Evolutionary conservation across 345 rosid genomes (phyloP).

Genomic region (Schrenkiella parvula): DNA sequence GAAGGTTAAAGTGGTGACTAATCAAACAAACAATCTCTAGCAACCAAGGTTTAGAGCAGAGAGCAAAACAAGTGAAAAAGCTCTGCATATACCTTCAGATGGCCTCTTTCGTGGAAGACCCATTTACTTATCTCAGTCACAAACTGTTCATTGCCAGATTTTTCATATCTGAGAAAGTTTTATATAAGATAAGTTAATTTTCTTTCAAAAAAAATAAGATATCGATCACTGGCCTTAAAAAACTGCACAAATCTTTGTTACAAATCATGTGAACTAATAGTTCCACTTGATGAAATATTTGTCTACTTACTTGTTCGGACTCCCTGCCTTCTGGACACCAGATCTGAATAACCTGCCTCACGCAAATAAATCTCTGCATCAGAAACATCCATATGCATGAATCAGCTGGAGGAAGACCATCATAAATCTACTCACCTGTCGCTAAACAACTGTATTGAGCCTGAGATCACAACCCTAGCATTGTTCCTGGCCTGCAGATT

Average conservation of each 20-base stretch:
- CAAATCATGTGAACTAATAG: neutral
- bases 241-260: neutral
- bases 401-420: neutral
- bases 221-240: neutral
- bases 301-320: slow-evolving; percentile 40
- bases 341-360: slow-evolving; percentile 50
- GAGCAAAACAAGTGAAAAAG: slow-evolving; percentile 4
- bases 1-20: neutral
- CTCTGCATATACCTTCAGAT: slow-evolving; percentile 44
- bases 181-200: slow-evolving; percentile 16
- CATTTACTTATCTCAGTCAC: slow-evolving; percentile 71
- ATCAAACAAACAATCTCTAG: neutral
- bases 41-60: neutral
- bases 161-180: slow-evolving; percentile 42
- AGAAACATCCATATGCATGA: slow-evolving; percentile 25
- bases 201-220: neutral
- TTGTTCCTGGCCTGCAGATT: slow-evolving; percentile 68
- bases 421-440: slow-evolving; percentile 40
- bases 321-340: slow-evolving; percentile 58
- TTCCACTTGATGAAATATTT: neutral
- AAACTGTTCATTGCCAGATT: slow-evolving; percentile 66
- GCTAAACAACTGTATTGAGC: slow-evolving; percentile 60
- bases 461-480: slow-evolving; percentile 64
- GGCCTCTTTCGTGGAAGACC: slow-evolving; percentile 77
- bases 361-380: slow-evolving; percentile 16